Evolutionary conservation across 306 rosid genomes (phyloP).

Genomic region (Phaseolus lunatus): DNA sequence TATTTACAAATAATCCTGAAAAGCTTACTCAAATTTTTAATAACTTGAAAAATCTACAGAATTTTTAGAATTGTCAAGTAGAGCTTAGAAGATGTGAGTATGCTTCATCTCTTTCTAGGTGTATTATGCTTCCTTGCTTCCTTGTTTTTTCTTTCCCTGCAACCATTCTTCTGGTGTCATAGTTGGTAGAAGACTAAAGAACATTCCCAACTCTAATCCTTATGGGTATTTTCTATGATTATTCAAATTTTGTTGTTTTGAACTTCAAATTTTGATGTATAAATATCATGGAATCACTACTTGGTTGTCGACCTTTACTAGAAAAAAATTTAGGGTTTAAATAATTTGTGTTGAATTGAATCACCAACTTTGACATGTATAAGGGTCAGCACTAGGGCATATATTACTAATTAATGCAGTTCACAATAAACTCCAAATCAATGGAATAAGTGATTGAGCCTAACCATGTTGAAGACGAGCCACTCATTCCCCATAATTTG

Average conservation of each 20-base stretch:
- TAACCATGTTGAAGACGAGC: neutral
- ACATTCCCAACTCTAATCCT: too few species aligned
- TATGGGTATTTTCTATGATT: too few species aligned
- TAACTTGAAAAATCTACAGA: too few species aligned
- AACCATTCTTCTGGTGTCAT: too few species aligned
- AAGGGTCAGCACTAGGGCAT: conserved; percentile 26
- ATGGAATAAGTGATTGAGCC: conserved; percentile 13
- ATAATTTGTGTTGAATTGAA: conserved; percentile 17
- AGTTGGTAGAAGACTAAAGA: too few species aligned
- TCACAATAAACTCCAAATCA: conserved; percentile 23
- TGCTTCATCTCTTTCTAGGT: too few species aligned
- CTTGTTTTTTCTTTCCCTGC: too few species aligned
- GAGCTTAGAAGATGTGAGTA: too few species aligned
- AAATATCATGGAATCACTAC: neutral
- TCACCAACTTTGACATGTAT: conserved; percentile 37
- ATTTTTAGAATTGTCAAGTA: too few species aligned
- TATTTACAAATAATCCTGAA: too few species aligned
- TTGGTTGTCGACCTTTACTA: neutral
- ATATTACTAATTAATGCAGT: neutral
- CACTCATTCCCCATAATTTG: conserved; percentile 32
- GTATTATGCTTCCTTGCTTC: too few species aligned
- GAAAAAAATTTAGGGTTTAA: conserved; percentile 4
- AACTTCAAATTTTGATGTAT: conserved; percentile 6
- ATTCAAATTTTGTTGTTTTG: neutral
- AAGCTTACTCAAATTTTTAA: too few species aligned